Evolutionary conservation across 2,329 filamentous ascomycete genomes (phyloP).

Genomic region (Venturia effusa): DNA sequence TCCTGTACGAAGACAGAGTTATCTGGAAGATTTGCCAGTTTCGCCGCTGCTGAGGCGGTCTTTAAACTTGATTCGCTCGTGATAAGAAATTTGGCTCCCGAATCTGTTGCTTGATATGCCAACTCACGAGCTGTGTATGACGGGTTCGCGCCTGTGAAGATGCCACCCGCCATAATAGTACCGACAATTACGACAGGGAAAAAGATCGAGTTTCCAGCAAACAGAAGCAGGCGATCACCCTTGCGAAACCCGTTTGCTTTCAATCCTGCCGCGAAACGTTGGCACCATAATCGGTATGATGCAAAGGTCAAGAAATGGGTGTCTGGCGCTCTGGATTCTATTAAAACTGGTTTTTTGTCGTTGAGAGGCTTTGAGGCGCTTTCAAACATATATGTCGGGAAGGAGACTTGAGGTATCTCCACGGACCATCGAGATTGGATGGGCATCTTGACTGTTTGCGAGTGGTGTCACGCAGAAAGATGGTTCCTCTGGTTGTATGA

Average conservation of each 20-base stretch:
- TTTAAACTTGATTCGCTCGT: constrained; percentile 49
- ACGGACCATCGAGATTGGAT: constrained; percentile 40
- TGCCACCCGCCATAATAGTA: constrained; percentile 63
- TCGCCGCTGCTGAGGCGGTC: constrained; percentile 56
- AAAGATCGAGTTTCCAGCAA: constrained; percentile 62
- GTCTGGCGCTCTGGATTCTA: constrained; percentile 57
- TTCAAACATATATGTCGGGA: constrained; percentile 39
- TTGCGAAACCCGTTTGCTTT: constrained; percentile 50
- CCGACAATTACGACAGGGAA: constrained; percentile 62
- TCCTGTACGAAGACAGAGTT: constrained; percentile 57
- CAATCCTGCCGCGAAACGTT: constrained; percentile 61
- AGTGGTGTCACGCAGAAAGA: background rate
- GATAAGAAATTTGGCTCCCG: constrained; percentile 56
- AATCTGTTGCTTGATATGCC: constrained; percentile 64
- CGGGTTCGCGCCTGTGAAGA: constrained; percentile 70
- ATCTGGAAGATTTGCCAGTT: constrained; percentile 42
- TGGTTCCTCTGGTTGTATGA: background rate
- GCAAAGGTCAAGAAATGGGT: constrained; percentile 54
- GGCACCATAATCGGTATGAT: constrained; percentile 58
- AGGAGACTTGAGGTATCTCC: constrained; percentile 33
- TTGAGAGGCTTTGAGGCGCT: constrained; percentile 38
- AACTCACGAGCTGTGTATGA: constrained; percentile 60
- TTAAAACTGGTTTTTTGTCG: constrained; percentile 35
- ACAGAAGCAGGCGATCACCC: constrained; percentile 63
- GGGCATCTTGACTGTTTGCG: constrained; percentile 29